Percentiles rank a stretch among this genome's conserved stretches.
phyloP scores from a whole-genome alignment of 192 early-diverging fungal genomes.

The Chytriomyces hyalinus region DNA sequence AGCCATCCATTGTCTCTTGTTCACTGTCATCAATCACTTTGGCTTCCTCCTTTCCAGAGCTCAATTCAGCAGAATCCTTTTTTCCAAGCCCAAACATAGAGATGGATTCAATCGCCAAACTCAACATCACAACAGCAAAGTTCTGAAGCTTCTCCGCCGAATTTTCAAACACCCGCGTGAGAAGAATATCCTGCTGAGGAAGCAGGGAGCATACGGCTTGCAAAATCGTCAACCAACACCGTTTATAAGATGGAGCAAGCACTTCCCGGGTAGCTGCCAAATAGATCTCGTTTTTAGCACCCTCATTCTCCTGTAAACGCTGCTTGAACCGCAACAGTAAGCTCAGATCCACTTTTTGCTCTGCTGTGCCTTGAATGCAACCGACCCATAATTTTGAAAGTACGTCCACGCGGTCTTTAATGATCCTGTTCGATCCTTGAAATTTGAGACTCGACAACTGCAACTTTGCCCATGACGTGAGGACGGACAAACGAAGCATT shows the following conservation, averaged over 20 bases:
- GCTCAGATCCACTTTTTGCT: constrained; percentile 69
- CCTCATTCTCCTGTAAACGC: neutral
- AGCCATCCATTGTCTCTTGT: constrained; percentile 43
- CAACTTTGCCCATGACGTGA: constrained; percentile 83
- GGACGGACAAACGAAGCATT: constrained; percentile 76
- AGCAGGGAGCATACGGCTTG: constrained; percentile 45
- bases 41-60: neutral
- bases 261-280: constrained; percentile 70
- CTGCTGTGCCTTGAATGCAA: constrained; percentile 67
- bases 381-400: constrained; percentile 68
- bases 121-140: constrained; percentile 60
- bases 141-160: constrained; percentile 14
- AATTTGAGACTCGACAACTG: constrained; percentile 69
- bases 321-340: constrained; percentile 39
- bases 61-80: neutral
- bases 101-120: constrained; percentile 37
- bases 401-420: constrained; percentile 58
- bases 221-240: constrained; percentile 45
- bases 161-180: constrained; percentile 20
- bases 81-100: constrained; percentile 23
- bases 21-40: neutral
- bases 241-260: constrained; percentile 60
- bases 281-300: constrained; percentile 35
- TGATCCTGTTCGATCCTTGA: constrained; percentile 63
- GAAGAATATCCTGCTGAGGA: constrained; percentile 19